Percentiles rank a stretch among this genome's conserved stretches.
These are phyloP conservation scores for Dissophora globulifera DNA, from an alignment of 192 early-diverging fungal genomes.

Conservation along the genomic window DNA sequence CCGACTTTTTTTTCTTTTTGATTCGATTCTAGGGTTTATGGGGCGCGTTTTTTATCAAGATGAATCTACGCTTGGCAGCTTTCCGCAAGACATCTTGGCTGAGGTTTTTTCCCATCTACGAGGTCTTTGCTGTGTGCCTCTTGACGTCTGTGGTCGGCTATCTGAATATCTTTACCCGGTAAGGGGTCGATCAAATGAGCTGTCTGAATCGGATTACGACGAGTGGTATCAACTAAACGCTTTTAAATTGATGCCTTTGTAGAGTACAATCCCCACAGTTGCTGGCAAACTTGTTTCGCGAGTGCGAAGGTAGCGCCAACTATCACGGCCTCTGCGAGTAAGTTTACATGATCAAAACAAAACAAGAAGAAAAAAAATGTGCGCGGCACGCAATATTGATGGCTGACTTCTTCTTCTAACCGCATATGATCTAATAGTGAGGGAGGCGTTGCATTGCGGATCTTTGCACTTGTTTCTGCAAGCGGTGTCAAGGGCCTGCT, in stretches of 20 bases:
- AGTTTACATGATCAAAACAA: no score
- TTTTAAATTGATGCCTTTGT: no score
- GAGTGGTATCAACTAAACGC: no score
- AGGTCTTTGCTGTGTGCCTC: slow-evolving; percentile 76
- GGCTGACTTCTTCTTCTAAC: background rate
- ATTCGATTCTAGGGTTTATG: slow-evolving; percentile 73
- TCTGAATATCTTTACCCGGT: slow-evolving; percentile 84
- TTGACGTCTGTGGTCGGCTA: slow-evolving; percentile 83
- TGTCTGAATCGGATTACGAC: no score
- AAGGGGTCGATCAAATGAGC: no score
- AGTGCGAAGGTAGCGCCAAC: slow-evolving; percentile 72
- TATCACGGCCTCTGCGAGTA: slow-evolving; percentile 69
- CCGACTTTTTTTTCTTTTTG: background rate
- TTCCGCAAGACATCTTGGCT: slow-evolving; percentile 82
- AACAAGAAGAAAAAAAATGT: background rate
- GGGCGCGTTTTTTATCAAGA: slow-evolving; percentile 82
- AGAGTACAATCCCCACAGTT: slow-evolving; percentile 89
- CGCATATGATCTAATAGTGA: slow-evolving; percentile 25
- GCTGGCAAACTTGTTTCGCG: slow-evolving; percentile 88
- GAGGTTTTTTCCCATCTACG: slow-evolving; percentile 73
- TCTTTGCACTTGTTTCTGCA: slow-evolving; percentile 67
- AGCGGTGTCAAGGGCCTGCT: slow-evolving; percentile 70
- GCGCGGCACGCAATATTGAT: background rate
- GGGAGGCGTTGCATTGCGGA: slow-evolving; percentile 53
- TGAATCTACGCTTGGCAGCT: slow-evolving; percentile 73